These are phyloP conservation scores for Zasmidium cellare DNA, from an alignment of 2,329 filamentous ascomycete species.

Conservation along the genomic window DNA sequence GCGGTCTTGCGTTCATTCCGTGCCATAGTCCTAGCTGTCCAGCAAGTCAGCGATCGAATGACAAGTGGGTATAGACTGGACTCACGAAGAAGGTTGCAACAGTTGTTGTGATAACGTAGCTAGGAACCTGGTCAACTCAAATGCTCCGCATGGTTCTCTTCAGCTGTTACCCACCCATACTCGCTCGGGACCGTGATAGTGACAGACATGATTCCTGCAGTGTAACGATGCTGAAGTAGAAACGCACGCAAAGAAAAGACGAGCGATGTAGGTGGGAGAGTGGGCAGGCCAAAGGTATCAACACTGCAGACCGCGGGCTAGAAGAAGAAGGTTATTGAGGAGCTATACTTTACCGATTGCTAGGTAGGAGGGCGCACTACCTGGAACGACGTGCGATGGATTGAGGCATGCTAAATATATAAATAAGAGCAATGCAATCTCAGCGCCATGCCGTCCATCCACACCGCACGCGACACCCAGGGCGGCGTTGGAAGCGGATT, in stretches of 20 bases:
- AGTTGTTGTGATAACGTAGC: slow-evolving; percentile 57
- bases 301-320: not conserved
- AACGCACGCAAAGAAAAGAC: not conserved
- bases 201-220: slow-evolving; percentile 24
- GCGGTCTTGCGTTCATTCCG: slow-evolving; percentile 44
- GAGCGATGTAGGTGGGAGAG: not conserved
- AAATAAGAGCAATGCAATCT: slow-evolving; percentile 3
- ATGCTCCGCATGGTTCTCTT: not conserved
- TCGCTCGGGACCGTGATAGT: slow-evolving; percentile 47
- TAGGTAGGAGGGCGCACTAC: not conserved
- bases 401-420: not conserved
- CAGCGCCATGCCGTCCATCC: slow-evolving; percentile 5
- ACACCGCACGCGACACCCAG: not conserved
- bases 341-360: not conserved
- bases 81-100: slow-evolving; percentile 53
- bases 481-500: not conserved
- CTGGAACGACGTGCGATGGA: not conserved
- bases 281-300: not conserved
- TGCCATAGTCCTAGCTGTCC: slow-evolving; percentile 51
- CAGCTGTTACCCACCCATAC: slow-evolving; percentile 45
- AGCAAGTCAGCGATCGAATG: slow-evolving; percentile 1
- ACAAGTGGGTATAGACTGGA: not conserved
- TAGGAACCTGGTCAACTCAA: slow-evolving; percentile 29
- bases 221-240: slow-evolving; percentile 1
- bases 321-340: not conserved